A percentile compares a stretch with the other conserved stretches of the same genome.
Evolutionary conservation across 331 rosid species (phyloP).

Genomic region (Malus hybrid): DNA sequence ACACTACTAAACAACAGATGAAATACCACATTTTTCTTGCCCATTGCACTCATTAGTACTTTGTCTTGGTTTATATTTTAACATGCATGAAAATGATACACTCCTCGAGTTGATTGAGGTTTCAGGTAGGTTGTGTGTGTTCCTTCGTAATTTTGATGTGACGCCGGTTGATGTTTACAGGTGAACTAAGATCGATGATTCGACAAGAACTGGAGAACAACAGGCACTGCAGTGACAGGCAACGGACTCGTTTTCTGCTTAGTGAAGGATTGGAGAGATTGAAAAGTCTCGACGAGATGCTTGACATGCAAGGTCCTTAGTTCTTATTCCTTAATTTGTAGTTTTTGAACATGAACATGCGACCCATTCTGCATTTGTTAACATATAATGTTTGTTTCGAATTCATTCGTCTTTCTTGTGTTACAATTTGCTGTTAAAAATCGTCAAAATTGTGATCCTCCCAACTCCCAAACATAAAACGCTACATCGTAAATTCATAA

Average conservation of each 20-base stretch:
- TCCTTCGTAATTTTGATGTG: background rate
- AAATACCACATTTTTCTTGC: too few relatives aligned
- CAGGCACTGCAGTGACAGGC: constrained; percentile 53
- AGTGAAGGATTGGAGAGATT: constrained; percentile 60
- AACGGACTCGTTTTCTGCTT: constrained; percentile 49
- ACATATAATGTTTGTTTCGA: background rate
- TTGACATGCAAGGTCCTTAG: constrained; percentile 67
- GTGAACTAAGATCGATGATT: constrained; percentile 52
- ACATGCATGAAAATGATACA: background rate
- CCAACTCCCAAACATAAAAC: background rate
- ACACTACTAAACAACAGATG: too few relatives aligned
- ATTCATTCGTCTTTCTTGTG: background rate
- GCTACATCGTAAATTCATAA: background rate
- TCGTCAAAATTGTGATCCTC: background rate
- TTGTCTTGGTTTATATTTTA: background rate
- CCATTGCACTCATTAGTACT: too few relatives aligned
- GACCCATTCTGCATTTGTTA: background rate
- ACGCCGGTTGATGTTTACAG: constrained; percentile 29
- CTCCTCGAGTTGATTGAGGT: too few relatives aligned
- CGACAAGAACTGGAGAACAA: constrained; percentile 67
- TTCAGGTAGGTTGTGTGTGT: background rate
- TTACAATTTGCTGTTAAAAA: background rate
- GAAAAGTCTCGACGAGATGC: constrained; percentile 63
- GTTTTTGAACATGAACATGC: background rate
- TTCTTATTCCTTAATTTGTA: background rate